Evolutionary conservation across 2,329 filamentous ascomycete species (phyloP), one percentile per base, ranked within the genome.

Genomic region (Pleurostoma richardsiae): DNA sequence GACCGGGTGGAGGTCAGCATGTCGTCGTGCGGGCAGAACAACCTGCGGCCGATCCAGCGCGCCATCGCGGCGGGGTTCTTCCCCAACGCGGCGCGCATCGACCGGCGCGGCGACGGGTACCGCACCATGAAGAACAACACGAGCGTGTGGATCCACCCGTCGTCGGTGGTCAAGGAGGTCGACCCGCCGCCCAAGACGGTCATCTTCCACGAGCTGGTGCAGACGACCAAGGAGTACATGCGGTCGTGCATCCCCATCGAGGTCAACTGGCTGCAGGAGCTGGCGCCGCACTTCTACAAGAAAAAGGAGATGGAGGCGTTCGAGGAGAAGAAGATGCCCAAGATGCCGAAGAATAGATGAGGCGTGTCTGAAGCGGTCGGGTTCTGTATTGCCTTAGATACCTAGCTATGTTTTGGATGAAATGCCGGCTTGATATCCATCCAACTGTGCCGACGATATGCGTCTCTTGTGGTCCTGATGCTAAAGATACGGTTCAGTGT

Each of bases 261-360:
- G 60, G 75, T 87, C 0, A 82, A 83, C 61, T 96, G 91, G 91
- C 64, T 99, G 56, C 80, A 83, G 5, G 92, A 97, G 67, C 82
- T 94, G 50, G 94, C 94, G 51, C 92, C 92, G 52, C 94, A 97
- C 70, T 96, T 90, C 61, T 89, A 96, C 65, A 96, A 95, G 70
- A 86, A 88, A 71, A 86, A 90, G 69, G 90, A 96, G 61, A 65
- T 96, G 39, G 92, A 96, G 59, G 83, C 77, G 19, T 62, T 96
- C 56, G 89, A 90, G 59, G 86, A 89, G 49, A 88, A 81, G 71
- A 95, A 89, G 67, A 52, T 67, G 56, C 63, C 65, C 6, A 66
- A 65, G 52, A 52, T 55, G 45, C 55, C 55, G 50, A 56, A 54
- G 41, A 19, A 19, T 19, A 19, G 19, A 19, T 19, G 19, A 19